Base-by-base conservation (phyloP, 805 yeast species). In the Limtongozyma cylindracea region DNA sequence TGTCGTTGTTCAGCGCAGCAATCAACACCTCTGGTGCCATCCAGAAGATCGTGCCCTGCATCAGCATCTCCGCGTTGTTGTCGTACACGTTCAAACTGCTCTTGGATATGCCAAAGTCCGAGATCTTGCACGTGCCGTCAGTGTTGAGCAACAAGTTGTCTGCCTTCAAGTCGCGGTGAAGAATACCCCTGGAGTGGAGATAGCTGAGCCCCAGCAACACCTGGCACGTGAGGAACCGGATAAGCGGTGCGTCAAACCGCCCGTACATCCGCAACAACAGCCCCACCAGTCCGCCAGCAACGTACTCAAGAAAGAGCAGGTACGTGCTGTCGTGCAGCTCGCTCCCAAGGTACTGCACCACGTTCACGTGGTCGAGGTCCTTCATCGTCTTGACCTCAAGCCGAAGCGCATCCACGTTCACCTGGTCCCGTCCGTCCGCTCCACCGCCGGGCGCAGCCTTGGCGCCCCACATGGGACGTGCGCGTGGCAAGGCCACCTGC, bases 21-120 rank as follows among this genome's bases (percentile, higher is more conserved):
- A 88, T 80, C n/a, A n/a, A n/a, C 30, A 91, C 93, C 39, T 88
- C 99, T 0, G 99, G 99, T 1, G 99, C 99, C 98, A 88, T 88
- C 98, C 98, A 88, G 42, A 82, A 88, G 2, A 91, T 78, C 0
- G 98, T 82, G 12, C 99, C 99, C 44, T 91, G 93, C 91, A 77
- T 78, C 8, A 95, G 82, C 92, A 82, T 76, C 24, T 78, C 94
- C 4, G 93, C 78, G 34, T 77, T 68, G 41, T 88, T 80, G 15
- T 74, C 68, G 40, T 88, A 84, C 12, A 84, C 76, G 38, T 88
- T 82, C 23, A 44, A 37, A 1, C 53, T 46, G 35, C 67, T 64
- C 40, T 78, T 82, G 19, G 95, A 80, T 23, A 88, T 88, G 20
- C 98, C 98, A 48, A 88, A 88, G 43, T 88, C 98, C 9, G 92